These are phyloP conservation scores for Podospora pseudocomata DNA, from an alignment of 495 filamentous ascomycete species.

Conservation along the genomic window DNA sequence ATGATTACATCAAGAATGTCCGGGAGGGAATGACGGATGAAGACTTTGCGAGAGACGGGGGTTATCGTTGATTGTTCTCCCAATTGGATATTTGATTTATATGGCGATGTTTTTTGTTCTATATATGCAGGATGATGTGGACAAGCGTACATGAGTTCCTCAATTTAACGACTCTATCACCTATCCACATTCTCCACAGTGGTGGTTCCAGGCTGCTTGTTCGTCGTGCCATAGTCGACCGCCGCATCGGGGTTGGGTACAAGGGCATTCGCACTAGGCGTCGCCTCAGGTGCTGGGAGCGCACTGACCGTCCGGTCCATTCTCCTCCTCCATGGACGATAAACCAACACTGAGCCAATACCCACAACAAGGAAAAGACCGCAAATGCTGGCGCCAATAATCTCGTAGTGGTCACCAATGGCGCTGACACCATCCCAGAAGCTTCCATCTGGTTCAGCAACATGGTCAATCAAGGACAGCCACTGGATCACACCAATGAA, in stretches of 20 bases:
- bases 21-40: not conserved
- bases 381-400: conserved; percentile 81
- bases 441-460: conserved; percentile 63
- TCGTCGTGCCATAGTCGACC: not conserved
- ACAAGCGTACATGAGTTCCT: too few relatives aligned
- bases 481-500: conserved; percentile 85
- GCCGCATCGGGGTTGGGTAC: not conserved
- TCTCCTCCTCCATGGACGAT: conserved; percentile 68
- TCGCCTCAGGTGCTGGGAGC: not conserved
- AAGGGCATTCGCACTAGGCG: not conserved
- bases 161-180: not conserved
- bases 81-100: too few relatives aligned
- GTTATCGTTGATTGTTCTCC: not conserved
- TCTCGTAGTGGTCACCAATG: conserved; percentile 77
- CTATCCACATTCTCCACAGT: not conserved
- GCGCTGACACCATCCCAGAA: conserved; percentile 86
- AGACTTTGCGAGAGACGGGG: not conserved
- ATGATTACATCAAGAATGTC: not conserved
- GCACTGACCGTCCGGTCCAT: conserved; percentile 26
- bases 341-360: conserved; percentile 62
- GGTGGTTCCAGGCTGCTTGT: not conserved
- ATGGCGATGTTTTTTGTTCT: too few relatives aligned
- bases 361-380: conserved; percentile 78
- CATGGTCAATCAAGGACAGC: conserved; percentile 68
- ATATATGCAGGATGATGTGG: too few relatives aligned